Base-by-base conservation (phyloP, 768 basidiomycete species). In the Chiua virens region DNA sequence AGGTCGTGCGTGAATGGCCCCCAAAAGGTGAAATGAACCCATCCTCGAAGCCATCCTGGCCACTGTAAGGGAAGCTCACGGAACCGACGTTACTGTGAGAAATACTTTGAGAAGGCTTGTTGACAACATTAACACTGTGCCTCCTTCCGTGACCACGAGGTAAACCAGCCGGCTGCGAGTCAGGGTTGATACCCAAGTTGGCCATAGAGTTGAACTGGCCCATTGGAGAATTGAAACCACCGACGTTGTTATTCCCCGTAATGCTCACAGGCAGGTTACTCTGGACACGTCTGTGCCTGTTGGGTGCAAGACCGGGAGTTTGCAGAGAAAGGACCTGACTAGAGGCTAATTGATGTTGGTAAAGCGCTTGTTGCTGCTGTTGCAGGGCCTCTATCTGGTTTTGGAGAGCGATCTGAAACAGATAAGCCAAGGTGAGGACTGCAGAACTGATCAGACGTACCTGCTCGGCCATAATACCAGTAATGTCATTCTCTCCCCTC, bases 381-480 rank as follows among this genome's bases (percentile, higher is more conserved):
- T 93, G 89, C 52, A 96, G 74, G 5, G 81, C 87, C 71, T 93
- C 92, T 57, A 95, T 94, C 70, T 96, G 92, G 60, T 69, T 91
- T 71, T 95, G 93, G 50, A 96, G 65, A 40, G 91, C 91, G 63
- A 95, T 89, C 89, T 92, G 63, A 38, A 52, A 34, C 35, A 48
- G 44, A 57, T 42, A n/a, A 41, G 52, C 49, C 32, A 49, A 56
- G 39, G 37, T 20, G 48, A 44, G 35, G 40, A 32, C 2, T 34
- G 27, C 10, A 36, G 34, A 45, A 50, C n/a, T 22, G n/a, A 42
- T 10, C 11, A 6, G 6, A 54, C 73, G 54, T 57, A 92, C 93
- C 81, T 98, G 96, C 70, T 98, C 93, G 7, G 92, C 92, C 92
- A 98, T 94, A 50, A 95, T 88, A 22, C 89, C 89, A 30, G 81